Percentiles rank a stretch among this genome's conserved stretches.
These are phyloP conservation scores for Chrysopogon serrulatus DNA, from an alignment of 176 grass and related monocot species.

Conservation along the genomic window DNA sequence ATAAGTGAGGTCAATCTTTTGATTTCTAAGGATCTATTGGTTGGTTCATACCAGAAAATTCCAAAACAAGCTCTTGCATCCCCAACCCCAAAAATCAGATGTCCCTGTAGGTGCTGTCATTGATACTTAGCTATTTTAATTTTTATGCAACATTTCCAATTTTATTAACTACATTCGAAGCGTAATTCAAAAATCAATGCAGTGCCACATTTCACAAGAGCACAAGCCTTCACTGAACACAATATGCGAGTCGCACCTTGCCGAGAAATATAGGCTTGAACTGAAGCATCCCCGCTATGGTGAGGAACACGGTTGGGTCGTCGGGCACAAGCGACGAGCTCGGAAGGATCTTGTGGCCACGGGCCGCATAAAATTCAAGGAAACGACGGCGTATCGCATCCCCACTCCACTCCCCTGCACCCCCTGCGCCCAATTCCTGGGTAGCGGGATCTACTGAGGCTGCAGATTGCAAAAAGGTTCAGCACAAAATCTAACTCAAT, in stretches of 20 bases:
- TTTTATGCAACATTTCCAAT: background rate
- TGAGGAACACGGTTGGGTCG: conserved; percentile 87
- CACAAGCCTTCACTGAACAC: background rate
- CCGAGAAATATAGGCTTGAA: conserved; percentile 99
- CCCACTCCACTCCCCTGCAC: conserved; percentile 41
- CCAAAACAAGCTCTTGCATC: background rate
- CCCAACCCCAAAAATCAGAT: background rate
- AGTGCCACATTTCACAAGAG: background rate
- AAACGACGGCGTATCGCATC: conserved; percentile 71
- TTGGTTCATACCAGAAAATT: background rate
- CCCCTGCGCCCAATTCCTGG: conserved; percentile 17
- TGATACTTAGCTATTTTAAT: background rate
- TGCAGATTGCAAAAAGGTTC: background rate
- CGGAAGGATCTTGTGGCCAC: conserved; percentile 81
- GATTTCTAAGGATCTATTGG: background rate
- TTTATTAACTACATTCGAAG: background rate
- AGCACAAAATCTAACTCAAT: background rate
- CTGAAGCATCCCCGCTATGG: conserved; percentile 98
- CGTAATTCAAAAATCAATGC: background rate
- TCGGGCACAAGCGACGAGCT: conserved; percentile 92
- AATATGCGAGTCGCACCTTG: conserved; percentile 45
- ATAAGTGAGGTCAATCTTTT: background rate
- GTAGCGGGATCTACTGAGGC: conserved; percentile 40
- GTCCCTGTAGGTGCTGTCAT: background rate
- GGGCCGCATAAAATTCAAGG: conserved; percentile 80